phyloP scores from a whole-genome alignment of 441 rosid species.

The Populus hybrid region DNA sequence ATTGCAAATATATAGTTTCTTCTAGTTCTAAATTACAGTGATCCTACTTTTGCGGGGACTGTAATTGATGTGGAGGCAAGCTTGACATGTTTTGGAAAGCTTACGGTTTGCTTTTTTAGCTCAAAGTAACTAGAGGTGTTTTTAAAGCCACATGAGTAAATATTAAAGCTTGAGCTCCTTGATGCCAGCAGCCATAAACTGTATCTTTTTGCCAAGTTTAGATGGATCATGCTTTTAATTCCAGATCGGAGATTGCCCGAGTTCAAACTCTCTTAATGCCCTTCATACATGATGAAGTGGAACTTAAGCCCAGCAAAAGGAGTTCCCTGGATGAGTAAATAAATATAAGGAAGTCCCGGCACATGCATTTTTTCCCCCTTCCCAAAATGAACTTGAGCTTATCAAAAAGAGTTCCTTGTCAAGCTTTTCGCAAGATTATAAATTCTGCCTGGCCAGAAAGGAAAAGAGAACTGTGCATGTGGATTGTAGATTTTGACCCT shows the following conservation, averaged over 20 bases:
- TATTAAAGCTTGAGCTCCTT: neutral
- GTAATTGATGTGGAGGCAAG: neutral
- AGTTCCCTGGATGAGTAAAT: neutral
- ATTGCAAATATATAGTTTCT: neutral
- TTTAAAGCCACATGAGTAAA: neutral
- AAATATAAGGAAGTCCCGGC: neutral
- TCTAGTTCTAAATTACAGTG: neutral
- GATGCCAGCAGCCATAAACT: neutral
- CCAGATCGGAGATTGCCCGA: neutral
- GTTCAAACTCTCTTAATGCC: neutral
- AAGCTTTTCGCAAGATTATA: neutral
- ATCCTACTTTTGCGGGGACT: neutral
- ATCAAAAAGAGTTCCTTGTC: neutral
- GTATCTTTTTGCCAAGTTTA: too few species aligned
- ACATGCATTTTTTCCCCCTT: neutral
- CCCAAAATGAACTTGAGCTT: neutral
- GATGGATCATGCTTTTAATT: too few species aligned
- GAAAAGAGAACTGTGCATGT: neutral
- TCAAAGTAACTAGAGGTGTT: neutral
- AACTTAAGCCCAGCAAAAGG: neutral
- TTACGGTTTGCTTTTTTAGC: neutral
- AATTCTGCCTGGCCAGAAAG: neutral
- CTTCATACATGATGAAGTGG: neutral
- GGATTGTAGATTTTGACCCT: neutral
- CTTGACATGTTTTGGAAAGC: neutral